Evolutionary conservation across 73 alveolate genomes (phyloP), one percentile per base, ranked within the genome.

Genomic region (Stentor roeselii): DNA sequence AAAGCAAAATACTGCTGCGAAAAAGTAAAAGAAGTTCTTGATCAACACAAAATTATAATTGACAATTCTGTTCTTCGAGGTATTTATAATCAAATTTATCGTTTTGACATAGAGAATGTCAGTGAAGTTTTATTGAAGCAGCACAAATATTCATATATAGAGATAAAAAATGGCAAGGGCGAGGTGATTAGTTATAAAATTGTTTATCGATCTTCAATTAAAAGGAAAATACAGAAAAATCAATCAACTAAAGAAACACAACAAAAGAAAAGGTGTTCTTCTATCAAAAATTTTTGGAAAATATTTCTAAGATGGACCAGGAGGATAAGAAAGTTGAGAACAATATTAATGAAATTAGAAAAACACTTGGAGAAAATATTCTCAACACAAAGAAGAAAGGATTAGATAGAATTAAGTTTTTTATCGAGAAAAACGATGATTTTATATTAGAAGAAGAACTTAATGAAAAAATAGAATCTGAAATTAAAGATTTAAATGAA

Each of bases 1-100:
- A 67, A 27, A 30, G 80, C 80, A 1, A 67, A 67, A 67, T 32
- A 67, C 41, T 67, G 80, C 41, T 67, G 80, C 41, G n/a, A 21
- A 67, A n/a, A 21, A 67, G 41, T 67, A 15, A n/a, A 34, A 21
- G 27, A 67, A 15, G 37, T 21, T 15, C 2, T 67, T 27, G 34
- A 27, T 21, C 15, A 67, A 32, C 14, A 2, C 34, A 40, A 40
- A 1, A 40, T 67, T 30, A n/a, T 36, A 30, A 11, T 32, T 27
- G 34, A 67, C 21, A 30, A 27, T 36, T 27, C 11, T n/a, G 27
- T 34, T 30, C 34, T 67, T 27, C 21, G 80, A 67, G 41, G 27
- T 21, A 67, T 67, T 67, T 67, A 67, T 67, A 40, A 67, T 21
- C 37, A 67, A 21, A 30, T 67, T 32, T 34, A 34, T 21, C 14